These are phyloP conservation scores for Otatea glauca DNA, from an alignment of 176 grass and related monocot species.

Conservation along the genomic window DNA sequence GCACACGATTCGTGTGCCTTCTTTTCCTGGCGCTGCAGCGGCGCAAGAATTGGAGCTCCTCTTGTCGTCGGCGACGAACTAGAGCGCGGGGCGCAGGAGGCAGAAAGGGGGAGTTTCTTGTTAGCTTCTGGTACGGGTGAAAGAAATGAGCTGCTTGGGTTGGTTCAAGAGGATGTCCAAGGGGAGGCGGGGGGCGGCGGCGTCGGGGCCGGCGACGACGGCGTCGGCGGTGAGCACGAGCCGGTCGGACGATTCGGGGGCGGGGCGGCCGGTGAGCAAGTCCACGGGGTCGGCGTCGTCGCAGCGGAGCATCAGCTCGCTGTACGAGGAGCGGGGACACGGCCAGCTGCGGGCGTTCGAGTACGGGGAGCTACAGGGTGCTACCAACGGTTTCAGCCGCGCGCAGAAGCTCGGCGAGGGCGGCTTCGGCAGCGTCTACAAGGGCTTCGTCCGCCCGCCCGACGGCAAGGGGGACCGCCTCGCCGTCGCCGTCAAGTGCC, in stretches of 20 bases:
- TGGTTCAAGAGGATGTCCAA: conserved; percentile 50
- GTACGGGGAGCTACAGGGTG: conserved; percentile 68
- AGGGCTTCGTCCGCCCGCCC: conserved; percentile 61
- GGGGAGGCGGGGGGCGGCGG: neutral
- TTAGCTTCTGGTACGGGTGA: neutral
- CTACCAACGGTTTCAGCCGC: conserved; percentile 76
- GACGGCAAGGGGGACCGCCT: conserved; percentile 61
- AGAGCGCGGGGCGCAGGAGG: neutral
- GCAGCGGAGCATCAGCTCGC: conserved; percentile 71
- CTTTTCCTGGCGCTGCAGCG: neutral
- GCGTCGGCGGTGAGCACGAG: conserved; percentile 64
- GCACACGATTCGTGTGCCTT: neutral
- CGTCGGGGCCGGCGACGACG: neutral
- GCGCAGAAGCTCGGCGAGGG: conserved; percentile 89
- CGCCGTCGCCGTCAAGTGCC: conserved; percentile 78
- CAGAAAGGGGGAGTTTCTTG: neutral
- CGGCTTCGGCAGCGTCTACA: conserved; percentile 87
- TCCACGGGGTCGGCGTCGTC: conserved; percentile 72
- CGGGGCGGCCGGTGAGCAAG: conserved; percentile 61
- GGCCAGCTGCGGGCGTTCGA: conserved; percentile 71
- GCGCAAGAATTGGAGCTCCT: neutral
- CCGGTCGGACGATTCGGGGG: conserved; percentile 68
- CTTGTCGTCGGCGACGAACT: neutral
- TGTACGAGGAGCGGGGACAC: conserved; percentile 90
- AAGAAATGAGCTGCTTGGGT: conserved; percentile 65